phyloP scores from a whole-genome alignment of 2,329 filamentous ascomycete genomes.

The Ascochyta koolunga region DNA sequence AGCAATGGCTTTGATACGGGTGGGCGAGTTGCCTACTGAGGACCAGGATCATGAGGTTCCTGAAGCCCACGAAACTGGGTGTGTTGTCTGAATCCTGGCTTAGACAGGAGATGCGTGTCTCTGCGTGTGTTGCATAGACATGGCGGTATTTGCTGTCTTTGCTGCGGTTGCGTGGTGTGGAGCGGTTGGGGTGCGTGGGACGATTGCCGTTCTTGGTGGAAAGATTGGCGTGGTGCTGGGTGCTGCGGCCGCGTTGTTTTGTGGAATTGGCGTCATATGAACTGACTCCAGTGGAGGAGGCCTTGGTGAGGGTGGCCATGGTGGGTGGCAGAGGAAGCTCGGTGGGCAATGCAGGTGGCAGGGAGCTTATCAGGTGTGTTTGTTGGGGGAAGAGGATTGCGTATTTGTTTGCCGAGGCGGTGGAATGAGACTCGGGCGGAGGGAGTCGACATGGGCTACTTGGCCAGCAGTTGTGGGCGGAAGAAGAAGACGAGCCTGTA shows the following conservation, averaged over 20 bases:
- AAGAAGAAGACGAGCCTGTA: not conserved
- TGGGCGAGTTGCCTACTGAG: conserved; percentile 64
- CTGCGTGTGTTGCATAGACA: conserved; percentile 82
- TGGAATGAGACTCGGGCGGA: conserved; percentile 9
- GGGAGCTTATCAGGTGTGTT: not conserved
- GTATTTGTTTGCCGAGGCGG: conserved; percentile 4
- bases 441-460: not conserved
- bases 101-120: conserved; percentile 75
- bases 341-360: not conserved
- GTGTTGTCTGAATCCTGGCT: conserved; percentile 78
- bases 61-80: conserved; percentile 90
- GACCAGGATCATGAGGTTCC: conserved; percentile 95
- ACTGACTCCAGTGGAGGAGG: conserved; percentile 26
- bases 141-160: conserved; percentile 77
- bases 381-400: conserved; percentile 5
- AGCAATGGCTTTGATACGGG: conserved; percentile 21
- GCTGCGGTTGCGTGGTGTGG: conserved; percentile 15
- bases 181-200: not conserved
- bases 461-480: conserved; percentile 10
- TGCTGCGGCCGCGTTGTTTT: conserved; percentile 32
- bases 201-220: conserved; percentile 7
- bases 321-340: not conserved
- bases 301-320: conserved; percentile 43
- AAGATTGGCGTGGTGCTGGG: conserved; percentile 13
- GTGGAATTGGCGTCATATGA: conserved; percentile 31